Conservation (phyloP, 345 rosid species). For the Clarkia xantiana region DNA sequence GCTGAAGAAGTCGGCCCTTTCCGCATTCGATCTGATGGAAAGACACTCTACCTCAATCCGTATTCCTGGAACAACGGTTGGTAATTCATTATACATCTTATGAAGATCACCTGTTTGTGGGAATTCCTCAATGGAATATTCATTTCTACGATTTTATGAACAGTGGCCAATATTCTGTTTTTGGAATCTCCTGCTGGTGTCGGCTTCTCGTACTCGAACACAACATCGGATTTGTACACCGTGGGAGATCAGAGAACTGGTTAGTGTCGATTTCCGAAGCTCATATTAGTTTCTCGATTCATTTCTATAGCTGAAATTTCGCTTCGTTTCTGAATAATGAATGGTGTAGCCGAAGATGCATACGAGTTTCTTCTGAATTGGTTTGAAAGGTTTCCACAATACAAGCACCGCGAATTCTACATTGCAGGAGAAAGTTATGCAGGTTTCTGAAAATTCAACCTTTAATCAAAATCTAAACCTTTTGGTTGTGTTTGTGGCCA, state of each 20-base stretch:
- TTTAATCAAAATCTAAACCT: neutral
- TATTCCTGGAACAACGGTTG: conserved; percentile 72
- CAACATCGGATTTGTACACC: conserved; percentile 66
- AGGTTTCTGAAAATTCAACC: conserved; percentile 24
- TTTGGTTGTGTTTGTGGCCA: neutral
- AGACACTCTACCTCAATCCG: conserved; percentile 57
- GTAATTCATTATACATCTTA: conserved; percentile 1
- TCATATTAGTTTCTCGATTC: neutral
- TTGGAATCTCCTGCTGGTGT: conserved; percentile 98
- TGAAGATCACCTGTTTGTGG: neutral
- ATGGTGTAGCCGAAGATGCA: conserved; percentile 73
- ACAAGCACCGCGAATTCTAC: conserved; percentile 88
- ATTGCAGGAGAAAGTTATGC: conserved; percentile 95
- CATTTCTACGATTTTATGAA: neutral
- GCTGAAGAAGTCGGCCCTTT: conserved; percentile 91
- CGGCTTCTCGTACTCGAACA: conserved; percentile 84
- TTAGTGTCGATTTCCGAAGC: conserved; percentile 9
- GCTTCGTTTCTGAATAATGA: conserved; percentile 1
- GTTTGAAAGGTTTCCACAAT: conserved; percentile 92
- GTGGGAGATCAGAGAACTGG: conserved; percentile 84
- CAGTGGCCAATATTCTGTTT: conserved; percentile 85
- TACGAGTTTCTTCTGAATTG: conserved; percentile 65
- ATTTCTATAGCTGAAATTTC: neutral
- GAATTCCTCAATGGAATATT: neutral
- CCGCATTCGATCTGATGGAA: conserved; percentile 56